Evolutionary conservation across 2,329 filamentous ascomycete species (phyloP).

Genomic region (Chrysosporium keratinophilum): DNA sequence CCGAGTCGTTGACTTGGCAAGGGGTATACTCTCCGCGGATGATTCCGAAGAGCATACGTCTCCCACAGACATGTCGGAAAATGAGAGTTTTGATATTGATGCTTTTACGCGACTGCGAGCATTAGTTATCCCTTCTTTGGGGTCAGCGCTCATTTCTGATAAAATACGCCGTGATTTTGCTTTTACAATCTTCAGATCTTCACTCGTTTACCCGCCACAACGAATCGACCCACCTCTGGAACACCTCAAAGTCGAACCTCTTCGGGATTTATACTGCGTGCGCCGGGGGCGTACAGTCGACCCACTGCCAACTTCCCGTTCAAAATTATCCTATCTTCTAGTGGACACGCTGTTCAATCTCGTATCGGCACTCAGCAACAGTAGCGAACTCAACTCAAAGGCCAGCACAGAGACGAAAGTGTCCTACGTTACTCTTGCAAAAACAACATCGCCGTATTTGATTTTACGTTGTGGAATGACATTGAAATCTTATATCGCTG

Average conservation of each 20-base stretch:
- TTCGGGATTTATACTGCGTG: slow-evolving; percentile 53
- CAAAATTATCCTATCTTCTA: slow-evolving; percentile 67
- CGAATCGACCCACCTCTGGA: slow-evolving; percentile 47
- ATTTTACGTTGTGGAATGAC: slow-evolving; percentile 71
- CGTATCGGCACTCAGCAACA: slow-evolving; percentile 44
- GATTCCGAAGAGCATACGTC: slow-evolving; percentile 41
- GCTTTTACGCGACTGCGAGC: slow-evolving; percentile 57
- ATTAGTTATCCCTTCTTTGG: slow-evolving; percentile 64
- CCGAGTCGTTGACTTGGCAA: slow-evolving; percentile 53
- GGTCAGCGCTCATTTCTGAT: slow-evolving; percentile 55
- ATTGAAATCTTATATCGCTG: slow-evolving; percentile 74
- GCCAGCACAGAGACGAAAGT: slow-evolving; percentile 14
- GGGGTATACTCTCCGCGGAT: slow-evolving; percentile 60
- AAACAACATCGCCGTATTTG: slow-evolving; percentile 67
- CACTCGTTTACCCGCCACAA: slow-evolving; percentile 65
- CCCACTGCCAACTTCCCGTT: slow-evolving; percentile 53
- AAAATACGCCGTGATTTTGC: slow-evolving; percentile 59
- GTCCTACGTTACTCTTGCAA: slow-evolving; percentile 53
- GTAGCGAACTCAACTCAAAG: slow-evolving; percentile 20
- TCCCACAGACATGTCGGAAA: slow-evolving; percentile 44
- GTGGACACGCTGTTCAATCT: slow-evolving; percentile 68
- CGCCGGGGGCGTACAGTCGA: slow-evolving; percentile 64
- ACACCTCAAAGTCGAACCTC: slow-evolving; percentile 39
- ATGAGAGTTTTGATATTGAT: slow-evolving; percentile 71
- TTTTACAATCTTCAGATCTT: slow-evolving; percentile 67